phyloP scores from a whole-genome alignment of 805 yeast genomes.

The Spathaspora arborariae region DNA sequence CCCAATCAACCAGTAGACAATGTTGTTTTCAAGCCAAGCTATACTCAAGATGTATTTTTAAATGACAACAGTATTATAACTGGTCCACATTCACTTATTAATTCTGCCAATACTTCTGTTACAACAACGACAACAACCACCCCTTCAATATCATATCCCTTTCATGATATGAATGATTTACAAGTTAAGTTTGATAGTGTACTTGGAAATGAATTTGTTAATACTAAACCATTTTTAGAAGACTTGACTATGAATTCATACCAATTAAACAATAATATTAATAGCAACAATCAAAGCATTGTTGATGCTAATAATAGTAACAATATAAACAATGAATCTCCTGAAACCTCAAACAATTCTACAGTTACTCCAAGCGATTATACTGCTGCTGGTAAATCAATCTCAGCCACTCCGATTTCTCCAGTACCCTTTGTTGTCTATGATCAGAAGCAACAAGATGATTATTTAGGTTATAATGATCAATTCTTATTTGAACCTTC shows the following conservation, averaged over 20 bases:
- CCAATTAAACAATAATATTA: not conserved
- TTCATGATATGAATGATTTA: not conserved
- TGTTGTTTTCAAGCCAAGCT: constrained; percentile 3
- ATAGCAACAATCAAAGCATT: not conserved
- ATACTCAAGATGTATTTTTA: constrained; percentile 6
- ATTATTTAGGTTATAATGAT: constrained; percentile 1
- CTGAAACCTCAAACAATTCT: not conserved
- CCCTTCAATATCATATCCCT: constrained; percentile 1
- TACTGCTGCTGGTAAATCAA: not conserved
- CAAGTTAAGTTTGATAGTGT: constrained; percentile 1
- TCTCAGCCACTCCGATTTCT: constrained; percentile 2
- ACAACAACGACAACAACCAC: constrained; percentile 2
- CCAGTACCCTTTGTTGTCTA: constrained; percentile 1
- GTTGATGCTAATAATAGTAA: not conserved
- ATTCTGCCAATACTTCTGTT: not conserved
- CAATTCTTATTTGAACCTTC: not conserved
- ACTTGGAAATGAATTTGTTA: not conserved
- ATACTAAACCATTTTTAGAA: not conserved
- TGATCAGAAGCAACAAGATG: constrained; percentile 3
- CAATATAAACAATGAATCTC: not conserved
- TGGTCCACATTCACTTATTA: constrained; percentile 1
- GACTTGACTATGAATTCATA: not conserved
- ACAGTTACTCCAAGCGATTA: not conserved
- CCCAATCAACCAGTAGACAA: constrained; percentile 1
- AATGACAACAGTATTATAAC: not conserved